Conservation (phyloP, 192 early-diverging fungal genomes). For the Linnemannia hyalina region DNA sequence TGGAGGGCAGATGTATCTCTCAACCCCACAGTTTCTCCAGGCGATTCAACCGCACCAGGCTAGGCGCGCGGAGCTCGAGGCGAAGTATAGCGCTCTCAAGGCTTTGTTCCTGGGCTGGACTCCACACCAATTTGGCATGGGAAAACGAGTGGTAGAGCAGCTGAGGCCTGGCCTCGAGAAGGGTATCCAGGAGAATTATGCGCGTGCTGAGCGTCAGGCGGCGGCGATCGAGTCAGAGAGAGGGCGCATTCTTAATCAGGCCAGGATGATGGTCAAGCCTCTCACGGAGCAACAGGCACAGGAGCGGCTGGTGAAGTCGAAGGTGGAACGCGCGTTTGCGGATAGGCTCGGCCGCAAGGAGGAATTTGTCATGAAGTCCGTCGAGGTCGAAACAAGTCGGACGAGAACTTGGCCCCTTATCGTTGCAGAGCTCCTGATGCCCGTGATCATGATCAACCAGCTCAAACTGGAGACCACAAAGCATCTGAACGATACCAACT, state of each 20-base stretch:
- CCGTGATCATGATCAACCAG: constrained; percentile 19
- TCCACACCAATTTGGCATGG: background rate
- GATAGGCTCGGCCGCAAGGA: background rate
- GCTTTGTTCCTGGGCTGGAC: background rate
- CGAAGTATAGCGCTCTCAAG: background rate
- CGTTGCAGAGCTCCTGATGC: constrained; percentile 43
- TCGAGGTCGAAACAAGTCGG: background rate
- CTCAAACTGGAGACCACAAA: background rate
- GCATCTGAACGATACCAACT: constrained; percentile 20
- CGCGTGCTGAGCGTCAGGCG: background rate
- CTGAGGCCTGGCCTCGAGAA: background rate
- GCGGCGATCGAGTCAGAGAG: constrained; percentile 15
- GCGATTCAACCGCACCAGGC: constrained; percentile 1
- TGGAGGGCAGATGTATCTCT: background rate
- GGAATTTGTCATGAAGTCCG: constrained; percentile 7
- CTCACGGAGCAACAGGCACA: constrained; percentile 8
- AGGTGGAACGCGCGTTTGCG: background rate
- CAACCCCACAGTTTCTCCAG: constrained; percentile 17
- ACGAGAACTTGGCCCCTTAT: constrained; percentile 27
- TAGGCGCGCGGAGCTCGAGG: constrained; percentile 5
- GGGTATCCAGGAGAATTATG: background rate
- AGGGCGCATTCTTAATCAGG: background rate
- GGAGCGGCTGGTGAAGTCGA: background rate
- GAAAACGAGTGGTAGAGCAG: background rate
- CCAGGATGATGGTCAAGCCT: background rate